Percentiles rank a stretch among this genome's conserved stretches.
Evolutionary conservation across 1,284 basidiomycete species (phyloP).

Genomic region (Ustilago tritici): DNA sequence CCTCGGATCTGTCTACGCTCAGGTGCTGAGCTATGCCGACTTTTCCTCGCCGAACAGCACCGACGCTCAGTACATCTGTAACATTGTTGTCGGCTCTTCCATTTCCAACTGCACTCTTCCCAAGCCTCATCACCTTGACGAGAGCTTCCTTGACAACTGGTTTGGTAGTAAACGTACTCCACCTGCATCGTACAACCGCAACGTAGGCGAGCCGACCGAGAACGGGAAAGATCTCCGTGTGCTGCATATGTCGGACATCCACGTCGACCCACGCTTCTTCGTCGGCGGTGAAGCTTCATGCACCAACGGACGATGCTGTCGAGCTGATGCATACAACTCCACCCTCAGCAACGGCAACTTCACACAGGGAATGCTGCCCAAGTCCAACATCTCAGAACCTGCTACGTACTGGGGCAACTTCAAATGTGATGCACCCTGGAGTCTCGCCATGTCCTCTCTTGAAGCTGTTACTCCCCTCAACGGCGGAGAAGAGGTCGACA

Average conservation of each 20-base stretch:
- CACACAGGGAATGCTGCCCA: conserved; percentile 42
- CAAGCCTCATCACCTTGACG: conserved; percentile 41
- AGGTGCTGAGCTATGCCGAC: conserved; percentile 66
- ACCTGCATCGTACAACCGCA: conserved; percentile 34
- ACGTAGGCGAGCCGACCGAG: conserved; percentile 40
- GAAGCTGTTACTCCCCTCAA: conserved; percentile 79
- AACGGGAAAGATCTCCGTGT: conserved; percentile 78
- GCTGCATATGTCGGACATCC: conserved; percentile 81
- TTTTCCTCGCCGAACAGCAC: conserved; percentile 44
- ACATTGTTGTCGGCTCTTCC: conserved; percentile 47
- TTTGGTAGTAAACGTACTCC: conserved; percentile 52
- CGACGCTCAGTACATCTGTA: conserved; percentile 64
- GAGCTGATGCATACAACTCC: conserved; percentile 74
- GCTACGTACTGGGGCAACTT: conserved; percentile 68
- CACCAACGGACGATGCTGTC: conserved; percentile 79
- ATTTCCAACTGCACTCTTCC: conserved; percentile 55
- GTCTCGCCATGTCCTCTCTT: conserved; percentile 76
- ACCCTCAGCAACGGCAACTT: conserved; percentile 71
- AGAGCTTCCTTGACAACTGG: conserved; percentile 58
- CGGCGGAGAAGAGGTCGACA: conserved; percentile 76
- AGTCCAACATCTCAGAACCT: conserved; percentile 49
- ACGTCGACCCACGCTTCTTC: conserved; percentile 82
- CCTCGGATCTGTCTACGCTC: conserved; percentile 57
- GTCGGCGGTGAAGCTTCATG: conserved; percentile 82
- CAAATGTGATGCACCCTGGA: conserved; percentile 78